Evolutionary conservation across 1,284 basidiomycete genomes (phyloP), one percentile per base, ranked within the genome.

Genomic region (Trichosporon faecale): DNA sequence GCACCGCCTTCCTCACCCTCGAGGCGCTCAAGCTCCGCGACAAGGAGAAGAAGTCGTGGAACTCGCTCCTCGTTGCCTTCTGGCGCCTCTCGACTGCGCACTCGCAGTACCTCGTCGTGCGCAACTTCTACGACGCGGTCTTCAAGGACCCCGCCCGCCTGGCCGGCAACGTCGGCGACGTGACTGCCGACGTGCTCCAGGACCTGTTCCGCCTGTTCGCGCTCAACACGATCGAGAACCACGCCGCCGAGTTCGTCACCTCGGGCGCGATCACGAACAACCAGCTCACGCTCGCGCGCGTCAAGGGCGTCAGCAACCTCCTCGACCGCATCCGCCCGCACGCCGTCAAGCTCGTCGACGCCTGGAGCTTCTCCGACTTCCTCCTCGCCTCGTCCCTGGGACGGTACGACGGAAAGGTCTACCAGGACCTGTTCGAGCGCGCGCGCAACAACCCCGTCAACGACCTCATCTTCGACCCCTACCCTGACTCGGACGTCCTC

Each of bases 341-440:
- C 65, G 67, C 65, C 61, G 18, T 85, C 66, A 83, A 84, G 6
- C 81, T 87, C 49, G 80, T 87, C 68, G 87, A 88, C 79, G 80
- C 85, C 25, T 88, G 88, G 76, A 82, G 84, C 27, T 83, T 86
- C 61, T 83, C 83, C 64, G 87, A 88, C 78, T 86, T 87, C 80
- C 83, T 86, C 68, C 83, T 88, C 82, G 87, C 88, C 80, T 86
- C 85, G 57, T 86, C 87, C 21, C 84, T 88, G 35, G 87, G 85
- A 27, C 79, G 82, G 66, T 84, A 83, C 75, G 84, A 85, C 73
- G 85, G 85, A 35, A 80, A 84, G 57, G 80, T 85, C 64, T 85
- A 85, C 79, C 82, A 84, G 68, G 82, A 82, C 66, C 85, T 86
- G 76, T 86, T 86, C 75, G 79, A 84, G 70, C 84, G 64, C 44